Base-by-base conservation (phyloP, 192 early-diverging fungal genomes). In the Mortierella alpina region DNA sequence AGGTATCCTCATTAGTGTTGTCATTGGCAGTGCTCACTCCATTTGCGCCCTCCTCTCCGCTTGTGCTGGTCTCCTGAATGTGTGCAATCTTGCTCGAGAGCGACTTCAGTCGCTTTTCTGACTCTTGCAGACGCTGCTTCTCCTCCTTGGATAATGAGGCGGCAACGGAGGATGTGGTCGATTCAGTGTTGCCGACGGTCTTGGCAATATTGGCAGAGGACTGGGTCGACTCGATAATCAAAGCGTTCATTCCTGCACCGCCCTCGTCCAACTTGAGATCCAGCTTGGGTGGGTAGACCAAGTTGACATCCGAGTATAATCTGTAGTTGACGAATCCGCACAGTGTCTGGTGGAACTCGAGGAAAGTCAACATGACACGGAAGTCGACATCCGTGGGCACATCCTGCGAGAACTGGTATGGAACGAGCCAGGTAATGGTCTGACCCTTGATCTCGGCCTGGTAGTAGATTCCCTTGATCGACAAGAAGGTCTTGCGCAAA, bases 401-500 rank as follows among this genome's bases (percentile, higher is more conserved):
- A 52, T 88, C 81, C 87, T 96, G 95, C 73, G 93, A 89, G 86
- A 99, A 99, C 85, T 97, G 92, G 84, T 96, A 96, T 17, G 98
- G 98, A 14, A 96, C 93, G 54, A 99, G 87, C 98, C 98, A 99
- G 42, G 93, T 97, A 42, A 99, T 86, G 59, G 88, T 90, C 78
- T 96, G 93, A 45, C 98, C 98, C 82, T 94, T 91, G 83, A 99
- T 94, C 60, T 98, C 96, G n/a, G 94, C 96, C 87, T 98, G 96
- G 85, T 98, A 99, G 86, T 99, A 99, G 82, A 99, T 98, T 58
- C 98, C 98, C 88, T 99, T 99, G 91, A 99, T 98, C 13, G 95
- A 96, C 56, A 99, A 85, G 82, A 99, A 99, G 39, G 92, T 91
- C 82, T 96, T 96, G 63, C 92, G 92, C 63, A 99, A 84, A 66